Evolutionary conservation across 2,329 filamentous ascomycete genomes (phyloP), one percentile per base, ranked within the genome.

Genomic region (Aspergillus niger): DNA sequence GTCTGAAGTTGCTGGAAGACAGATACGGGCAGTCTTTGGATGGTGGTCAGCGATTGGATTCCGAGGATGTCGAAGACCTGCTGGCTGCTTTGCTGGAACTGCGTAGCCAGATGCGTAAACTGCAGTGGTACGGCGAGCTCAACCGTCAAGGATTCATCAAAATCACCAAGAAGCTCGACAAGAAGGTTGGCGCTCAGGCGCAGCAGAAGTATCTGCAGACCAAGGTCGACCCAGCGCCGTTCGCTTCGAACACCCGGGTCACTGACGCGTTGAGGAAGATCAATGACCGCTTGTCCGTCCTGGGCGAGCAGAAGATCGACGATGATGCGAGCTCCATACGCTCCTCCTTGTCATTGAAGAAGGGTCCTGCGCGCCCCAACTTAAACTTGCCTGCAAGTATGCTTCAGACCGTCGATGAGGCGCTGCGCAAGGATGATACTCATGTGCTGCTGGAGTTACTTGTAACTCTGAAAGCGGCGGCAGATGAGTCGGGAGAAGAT

Each of bases 141-240:
- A 99, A 99, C 76, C 87, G 93, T 55, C 85, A 91, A 65, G 95
- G 95, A 2, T 99, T 99, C 72, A 87, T 96, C 75, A 99, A 99
- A 80, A 99, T 99, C 76, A 97, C 95, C 55, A 99, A 99, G 82
- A 99, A 99, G 79, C 82, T 97, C 49, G 95, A 99, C 79, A 99
- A 99, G 80, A 97, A 96, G 79, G 86, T 97, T 2, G 84, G 86
- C 49, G 86, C 88, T 3, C 85, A 88, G 54, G 89, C 91, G 0
- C 93, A 97, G 79, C 88, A 91, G 73, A 86, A 88, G 60, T 99
- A 98, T 72, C 83, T 99, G 61, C 87, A 90, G 43, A 92, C 92
- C 50, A 97, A 96, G 79, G 94, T 99, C 59, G 91, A 97, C 67
- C 89, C 91, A 2, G 89, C 89, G 66, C 86, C 91, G 0, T 99